Base-by-base conservation (phyloP, 1,139 yeast species). In the Geotrichum candidum region DNA sequence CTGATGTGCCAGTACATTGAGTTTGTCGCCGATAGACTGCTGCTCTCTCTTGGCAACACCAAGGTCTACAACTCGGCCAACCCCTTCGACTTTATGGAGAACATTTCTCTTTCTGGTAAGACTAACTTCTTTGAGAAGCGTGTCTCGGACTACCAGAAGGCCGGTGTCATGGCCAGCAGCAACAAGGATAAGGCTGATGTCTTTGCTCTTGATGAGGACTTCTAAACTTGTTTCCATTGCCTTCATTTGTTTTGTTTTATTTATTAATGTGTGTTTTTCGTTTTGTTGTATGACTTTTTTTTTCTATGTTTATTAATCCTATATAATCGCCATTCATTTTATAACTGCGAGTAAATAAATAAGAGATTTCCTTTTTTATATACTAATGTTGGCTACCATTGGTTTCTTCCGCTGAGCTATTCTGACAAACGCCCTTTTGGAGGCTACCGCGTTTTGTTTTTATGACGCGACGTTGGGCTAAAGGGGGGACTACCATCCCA, bases 41-140 rank as follows among this genome's bases (percentile, higher is more conserved):
- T 94, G 67, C 84, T 90, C 59, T 84, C 98, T 13, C 83, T 94
- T 69, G 99, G 99, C 69, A 90, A 90, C 82, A 82, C 87, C 77
- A 91, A 92, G 81, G 82, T 83, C 67, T 94, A 86, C 84, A 90
- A 90, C 73, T 94, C 83, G 65, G 80, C 88, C 66, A 95, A 94
- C 76, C 99, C 99, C 76, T 94, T 94, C 76, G 98, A 92, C 77
- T 94, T 92, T 75, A 94, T 94, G 99, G 99, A 94, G 80, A 91
- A 91, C 81, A 91, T 91, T 72, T 91, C 98, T 29, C 84, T 94
- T 71, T 95, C 97, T 64, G 99, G 99, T 77, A 94, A 94, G 84
- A 92, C 99, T 70, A 94, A 94, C 82, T 94, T 95, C 84, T 94
- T 94, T 74, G 99, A 94, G 83, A 94, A 94, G 85, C 88, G 98